These are phyloP conservation scores for Panellus pusillus DNA, from an alignment of 768 basidiomycete genomes.

Conservation along the genomic window DNA sequence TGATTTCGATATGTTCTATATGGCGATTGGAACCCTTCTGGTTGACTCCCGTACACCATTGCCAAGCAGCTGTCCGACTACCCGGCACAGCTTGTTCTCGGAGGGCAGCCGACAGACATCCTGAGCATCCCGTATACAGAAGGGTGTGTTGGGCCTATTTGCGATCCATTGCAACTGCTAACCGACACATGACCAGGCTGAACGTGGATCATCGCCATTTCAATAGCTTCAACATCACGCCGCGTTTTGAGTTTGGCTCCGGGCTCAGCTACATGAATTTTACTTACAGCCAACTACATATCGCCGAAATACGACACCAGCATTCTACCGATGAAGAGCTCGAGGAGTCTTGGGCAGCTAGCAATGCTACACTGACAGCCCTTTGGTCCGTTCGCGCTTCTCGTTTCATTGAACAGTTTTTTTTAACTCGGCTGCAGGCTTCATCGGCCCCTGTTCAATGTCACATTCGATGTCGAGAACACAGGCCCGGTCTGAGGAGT, in stretches of 20 bases:
- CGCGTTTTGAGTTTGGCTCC: constrained; percentile 88
- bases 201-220: constrained; percentile 75
- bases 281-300: constrained; percentile 58
- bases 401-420: not conserved
- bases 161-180: not conserved
- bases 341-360: constrained; percentile 55
- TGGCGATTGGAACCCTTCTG: constrained; percentile 66
- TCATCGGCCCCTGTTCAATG: constrained; percentile 61
- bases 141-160: constrained; percentile 33
- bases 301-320: constrained; percentile 43
- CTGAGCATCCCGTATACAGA: constrained; percentile 60
- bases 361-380: constrained; percentile 56
- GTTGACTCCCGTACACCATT: constrained; percentile 75
- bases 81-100: constrained; percentile 46
- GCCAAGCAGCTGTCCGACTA: constrained; percentile 63
- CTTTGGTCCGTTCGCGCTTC: constrained; percentile 44
- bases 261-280: constrained; percentile 87
- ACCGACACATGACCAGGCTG: constrained; percentile 34
- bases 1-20: constrained; percentile 75
- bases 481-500: constrained; percentile 60
- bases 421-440: constrained; percentile 38
- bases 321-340: constrained; percentile 39
- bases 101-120: constrained; percentile 37
- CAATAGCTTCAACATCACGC: constrained; percentile 61
- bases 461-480: constrained; percentile 68